Percentiles rank a stretch among this genome's conserved stretches.
Conservation (phyloP, 2,329 filamentous ascomycete species). For the Diplodia sapinea region DNA sequence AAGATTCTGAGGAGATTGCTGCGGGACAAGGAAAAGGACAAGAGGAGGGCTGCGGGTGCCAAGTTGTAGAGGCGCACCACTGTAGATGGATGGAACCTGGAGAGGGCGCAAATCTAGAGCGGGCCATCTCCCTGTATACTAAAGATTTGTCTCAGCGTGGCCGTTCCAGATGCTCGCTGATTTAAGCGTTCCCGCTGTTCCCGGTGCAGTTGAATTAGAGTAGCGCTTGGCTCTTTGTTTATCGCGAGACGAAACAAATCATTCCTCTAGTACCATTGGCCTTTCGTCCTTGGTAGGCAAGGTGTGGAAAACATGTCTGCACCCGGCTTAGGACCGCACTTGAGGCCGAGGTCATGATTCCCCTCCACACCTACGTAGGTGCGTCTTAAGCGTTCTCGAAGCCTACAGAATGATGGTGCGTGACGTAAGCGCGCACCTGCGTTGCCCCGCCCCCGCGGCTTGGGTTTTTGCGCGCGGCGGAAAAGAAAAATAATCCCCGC, state of each 20-base stretch:
- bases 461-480: slow-evolving; percentile 19
- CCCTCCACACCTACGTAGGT: too few relatives aligned
- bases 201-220: neutral
- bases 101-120: neutral
- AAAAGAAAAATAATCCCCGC: slow-evolving; percentile 27
- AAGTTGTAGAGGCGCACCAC: slow-evolving; percentile 62
- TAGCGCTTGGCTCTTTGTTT: neutral
- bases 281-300: neutral
- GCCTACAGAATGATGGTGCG: neutral
- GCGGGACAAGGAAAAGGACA: slow-evolving; percentile 75
- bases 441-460: slow-evolving; percentile 20
- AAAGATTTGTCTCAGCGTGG: neutral
- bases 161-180: neutral
- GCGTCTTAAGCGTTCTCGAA: too few relatives aligned
- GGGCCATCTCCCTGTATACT: too few relatives aligned
- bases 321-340: too few relatives aligned
- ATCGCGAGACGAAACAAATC: neutral
- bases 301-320: too few relatives aligned
- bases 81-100: neutral
- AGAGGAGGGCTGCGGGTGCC: slow-evolving; percentile 66
- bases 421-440: slow-evolving; percentile 23
- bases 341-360: too few relatives aligned
- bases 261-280: neutral
- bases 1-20: slow-evolving; percentile 69
- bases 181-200: neutral